Evolutionary conservation across 257 asterid species (phyloP).

Genomic region (Nicotiana attenuata): DNA sequence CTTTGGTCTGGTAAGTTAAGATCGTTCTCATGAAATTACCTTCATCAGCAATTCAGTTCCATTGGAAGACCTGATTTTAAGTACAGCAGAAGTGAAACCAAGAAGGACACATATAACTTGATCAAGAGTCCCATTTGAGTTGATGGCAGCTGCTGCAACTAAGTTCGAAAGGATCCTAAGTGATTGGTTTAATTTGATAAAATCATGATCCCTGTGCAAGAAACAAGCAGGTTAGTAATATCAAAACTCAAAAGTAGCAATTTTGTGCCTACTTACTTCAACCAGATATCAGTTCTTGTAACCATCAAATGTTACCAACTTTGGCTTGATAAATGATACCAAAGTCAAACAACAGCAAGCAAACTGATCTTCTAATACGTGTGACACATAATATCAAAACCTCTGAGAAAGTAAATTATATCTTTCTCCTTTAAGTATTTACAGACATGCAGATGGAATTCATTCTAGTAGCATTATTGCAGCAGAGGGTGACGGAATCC

Average conservation of each 20-base stretch:
- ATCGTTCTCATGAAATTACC: slow-evolving; percentile 36
- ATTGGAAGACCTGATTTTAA: slow-evolving; percentile 42
- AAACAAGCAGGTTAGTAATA: neutral
- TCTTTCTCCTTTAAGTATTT: neutral
- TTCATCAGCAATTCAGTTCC: slow-evolving; percentile 75
- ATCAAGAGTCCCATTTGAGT: slow-evolving; percentile 61
- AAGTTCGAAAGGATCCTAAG: slow-evolving; percentile 79
- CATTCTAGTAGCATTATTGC: neutral
- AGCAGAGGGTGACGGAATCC: neutral
- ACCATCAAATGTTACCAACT: neutral
- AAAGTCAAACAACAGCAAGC: neutral
- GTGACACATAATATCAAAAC: neutral
- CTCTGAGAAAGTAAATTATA: neutral
- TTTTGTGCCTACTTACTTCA: neutral
- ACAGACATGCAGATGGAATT: neutral
- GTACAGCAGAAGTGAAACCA: slow-evolving; percentile 48
- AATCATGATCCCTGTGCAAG: slow-evolving; percentile 62
- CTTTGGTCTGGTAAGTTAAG: neutral
- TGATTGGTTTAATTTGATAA: slow-evolving; percentile 59
- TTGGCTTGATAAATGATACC: slow-evolving; percentile 5
- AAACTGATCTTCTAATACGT: neutral
- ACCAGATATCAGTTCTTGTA: neutral
- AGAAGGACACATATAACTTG: slow-evolving; percentile 66
- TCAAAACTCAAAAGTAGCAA: slow-evolving; percentile 2
- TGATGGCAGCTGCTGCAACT: slow-evolving; percentile 70